Base-by-base conservation (phyloP, 2,329 filamentous ascomycete species). In the Piedraia hortae region DNA sequence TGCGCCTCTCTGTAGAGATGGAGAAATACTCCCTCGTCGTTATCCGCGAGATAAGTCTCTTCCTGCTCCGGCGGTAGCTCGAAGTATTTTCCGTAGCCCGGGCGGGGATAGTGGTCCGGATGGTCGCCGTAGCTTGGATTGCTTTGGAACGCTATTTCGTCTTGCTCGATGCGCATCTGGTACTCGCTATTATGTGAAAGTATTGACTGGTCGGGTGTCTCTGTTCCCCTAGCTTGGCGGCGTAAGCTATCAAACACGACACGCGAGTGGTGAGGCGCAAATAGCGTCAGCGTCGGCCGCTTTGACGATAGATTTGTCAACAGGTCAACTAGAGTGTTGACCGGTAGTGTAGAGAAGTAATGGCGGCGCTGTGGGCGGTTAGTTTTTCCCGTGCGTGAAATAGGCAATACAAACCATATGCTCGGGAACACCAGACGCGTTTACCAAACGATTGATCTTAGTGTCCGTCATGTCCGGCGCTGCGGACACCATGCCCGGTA, bases 201-300 rank as follows among this genome's bases (percentile, higher is more conserved):
- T 10, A 24, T 19, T n/a, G n/a, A 19, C 14, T 6, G 23, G 18
- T 19, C 28, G 29, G 14, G 26, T 22, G 26, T 29, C 9, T 8
- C 12, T 12, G 21, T 24, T 5, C 12, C 21, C 24, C 29, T 23
- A 12, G 21, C 26, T 12, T 25, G 33, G n/a, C n/a, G n/a, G n/a
- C n/a, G n/a, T n/a, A n/a, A n/a, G n/a, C n/a, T n/a, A n/a, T n/a
- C n/a, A n/a, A n/a, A n/a, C 6, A 14, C 10, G 10, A 12, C 11
- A n/a, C 12, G 10, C 19, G 13, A 14, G 22, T 28, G 30, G 16
- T 35, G 43, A 17, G 44, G 42, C n/a, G 50, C 39, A 31, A 73
- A 77, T 23, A 78, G 49, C 4, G 67, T 60, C 4, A 78, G 47
- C 23, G 64, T 56, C 3, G 70, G 66, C 28, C 71, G 54, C 2